Evolutionary conservation across 2,329 filamentous ascomycete species (phyloP).

Genomic region (Epicoccum sorghinum): DNA sequence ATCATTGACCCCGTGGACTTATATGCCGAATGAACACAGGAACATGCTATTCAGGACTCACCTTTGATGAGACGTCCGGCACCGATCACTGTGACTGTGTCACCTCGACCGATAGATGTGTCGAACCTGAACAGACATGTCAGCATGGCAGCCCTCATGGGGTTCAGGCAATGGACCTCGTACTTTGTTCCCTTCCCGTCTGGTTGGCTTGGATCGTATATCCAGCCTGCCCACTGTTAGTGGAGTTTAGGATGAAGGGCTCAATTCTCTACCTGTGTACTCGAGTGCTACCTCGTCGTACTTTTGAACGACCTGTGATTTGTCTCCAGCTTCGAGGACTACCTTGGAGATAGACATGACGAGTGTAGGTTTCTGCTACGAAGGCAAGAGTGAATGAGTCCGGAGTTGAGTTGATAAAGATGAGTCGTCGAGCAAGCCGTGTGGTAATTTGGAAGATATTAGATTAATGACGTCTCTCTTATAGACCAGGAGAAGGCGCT

Average conservation of each 20-base stretch:
- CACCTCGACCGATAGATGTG: conserved; percentile 76
- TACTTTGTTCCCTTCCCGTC: conserved; percentile 74
- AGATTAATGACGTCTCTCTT: not conserved
- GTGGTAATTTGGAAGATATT: not conserved
- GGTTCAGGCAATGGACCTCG: conserved; percentile 39
- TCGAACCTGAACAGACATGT: conserved; percentile 72
- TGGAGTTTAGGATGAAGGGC: too few relatives aligned
- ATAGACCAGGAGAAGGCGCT: not conserved
- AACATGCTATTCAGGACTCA: conserved; percentile 49
- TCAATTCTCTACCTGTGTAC: conserved; percentile 68
- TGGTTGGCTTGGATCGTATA: conserved; percentile 69
- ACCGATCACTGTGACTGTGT: conserved; percentile 81
- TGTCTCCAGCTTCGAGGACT: conserved; percentile 65
- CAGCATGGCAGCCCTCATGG: conserved; percentile 3
- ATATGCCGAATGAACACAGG: not conserved
- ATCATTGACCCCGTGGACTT: not conserved
- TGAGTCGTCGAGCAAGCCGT: not conserved
- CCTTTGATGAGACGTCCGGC: conserved; percentile 85
- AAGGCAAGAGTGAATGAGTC: not conserved
- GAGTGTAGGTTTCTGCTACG: conserved; percentile 13
- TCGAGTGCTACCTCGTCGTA: conserved; percentile 84
- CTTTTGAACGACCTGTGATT: conserved; percentile 62
- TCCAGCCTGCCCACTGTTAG: conserved; percentile 60
- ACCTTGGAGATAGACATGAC: conserved; percentile 70
- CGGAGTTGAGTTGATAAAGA: not conserved